Evolutionary conservation across 179 eudicot genomes (phyloP), one percentile per base, ranked within the genome.

Genomic region (Silene noctiflora): DNA sequence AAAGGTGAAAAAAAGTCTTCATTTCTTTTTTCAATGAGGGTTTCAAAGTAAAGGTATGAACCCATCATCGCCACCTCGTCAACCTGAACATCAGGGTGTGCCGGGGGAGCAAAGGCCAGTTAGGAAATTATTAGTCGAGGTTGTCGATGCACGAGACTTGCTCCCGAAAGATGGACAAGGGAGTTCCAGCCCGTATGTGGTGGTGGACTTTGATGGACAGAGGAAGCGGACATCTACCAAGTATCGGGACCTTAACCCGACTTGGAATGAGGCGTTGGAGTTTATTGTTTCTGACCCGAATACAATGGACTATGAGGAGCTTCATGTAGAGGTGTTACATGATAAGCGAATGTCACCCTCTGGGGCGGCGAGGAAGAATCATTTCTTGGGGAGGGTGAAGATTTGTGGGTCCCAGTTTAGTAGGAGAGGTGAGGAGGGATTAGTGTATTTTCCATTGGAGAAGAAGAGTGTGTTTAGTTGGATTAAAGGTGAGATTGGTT

Each of bases 161-260:
- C 95, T 95, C 39, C 99, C 99, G 0, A 95, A 95, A 62, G 99
- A 95, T 74, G 99, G 99, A 8, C 93, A 91, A 59, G 99, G 99
- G 3, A 95, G 91, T 69, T 89, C 96, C 1, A 95, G 97, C 77
- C 85, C 99, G 3, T 95, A 95, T 67, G 99, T 95, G 31, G 88
- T 89, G 24, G 90, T 84, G 0, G 97, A 95, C 21, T 95, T 91
- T 33, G 99, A 95, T 70, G 97, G 97, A 46, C 99, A 95, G 71
- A 79, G 90, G 44, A 84, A 78, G 33, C 85, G 97, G 2, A 87
- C 99, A 0, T 79, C 86, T 9, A 95, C 99, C 6, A 85, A 87
- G 63, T 67, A 67, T 19, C 72, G 91, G 14, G 96, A 87, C 71
- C 87, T 95, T 67, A 92, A 87, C 65, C 96, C 98, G 0, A 70